Percentiles rank a stretch among this genome's conserved stretches.
These are phyloP conservation scores for Paramecium tetraurelia DNA, from an alignment of 73 alveolate species.

Conservation along the genomic window DNA sequence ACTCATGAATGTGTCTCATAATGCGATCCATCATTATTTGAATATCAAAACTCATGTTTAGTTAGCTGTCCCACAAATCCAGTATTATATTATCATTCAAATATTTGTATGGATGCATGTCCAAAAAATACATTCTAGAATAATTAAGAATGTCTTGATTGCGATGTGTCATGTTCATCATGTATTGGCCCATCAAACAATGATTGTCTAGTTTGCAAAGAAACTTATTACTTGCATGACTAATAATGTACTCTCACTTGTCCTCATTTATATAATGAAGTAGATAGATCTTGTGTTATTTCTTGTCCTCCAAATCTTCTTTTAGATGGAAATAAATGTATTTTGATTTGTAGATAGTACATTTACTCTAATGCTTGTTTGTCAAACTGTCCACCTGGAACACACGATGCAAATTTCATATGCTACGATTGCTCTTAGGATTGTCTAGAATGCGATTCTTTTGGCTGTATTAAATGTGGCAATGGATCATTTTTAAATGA, in stretches of 20 bases:
- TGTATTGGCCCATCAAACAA: neutral
- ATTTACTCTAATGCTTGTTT: no score
- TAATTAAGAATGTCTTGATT: neutral
- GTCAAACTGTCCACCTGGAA: neutral
- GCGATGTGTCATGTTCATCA: neutral
- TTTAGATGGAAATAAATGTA: neutral
- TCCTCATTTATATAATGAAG: neutral
- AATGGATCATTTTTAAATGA: neutral
- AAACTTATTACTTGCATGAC: neutral
- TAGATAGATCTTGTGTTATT: neutral
- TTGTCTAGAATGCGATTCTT: neutral
- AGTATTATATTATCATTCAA: neutral
- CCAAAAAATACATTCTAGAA: neutral
- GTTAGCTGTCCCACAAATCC: neutral
- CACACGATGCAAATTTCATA: neutral
- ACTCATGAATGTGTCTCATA: neutral
- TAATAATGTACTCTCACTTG: neutral
- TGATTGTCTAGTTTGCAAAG: neutral
- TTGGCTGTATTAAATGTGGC: neutral
- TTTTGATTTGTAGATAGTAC: no score
- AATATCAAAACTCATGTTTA: neutral
- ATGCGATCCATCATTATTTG: neutral
- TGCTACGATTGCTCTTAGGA: neutral
- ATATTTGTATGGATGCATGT: neutral
- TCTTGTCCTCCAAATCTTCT: conserved; percentile 15